Evolutionary conservation across 768 basidiomycete species (phyloP), one percentile per base, ranked within the genome.

Genomic region (Agrocybe pediades): DNA sequence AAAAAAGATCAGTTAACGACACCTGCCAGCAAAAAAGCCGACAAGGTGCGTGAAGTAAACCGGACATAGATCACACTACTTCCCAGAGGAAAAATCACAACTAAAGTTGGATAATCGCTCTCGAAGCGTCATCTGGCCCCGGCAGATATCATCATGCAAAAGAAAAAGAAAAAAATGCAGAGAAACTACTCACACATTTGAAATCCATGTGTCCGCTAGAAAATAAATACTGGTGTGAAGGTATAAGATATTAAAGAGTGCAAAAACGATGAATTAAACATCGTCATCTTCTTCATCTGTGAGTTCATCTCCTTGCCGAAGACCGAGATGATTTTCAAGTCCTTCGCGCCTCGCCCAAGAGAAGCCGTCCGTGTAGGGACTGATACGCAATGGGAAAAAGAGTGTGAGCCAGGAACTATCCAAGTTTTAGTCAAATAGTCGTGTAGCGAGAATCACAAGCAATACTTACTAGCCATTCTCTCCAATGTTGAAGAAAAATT

Each of bases 401-500:
- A 98, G 80, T 0, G 93, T 93, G 48, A 83, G 83, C 21, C 78
- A 67, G 0, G 93, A 84, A 68, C 94, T 95, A 27, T 9, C 20
- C 26, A 20, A 15, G 36, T 50, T 19, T 13, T n/a, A 6, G 33
- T 30, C 56, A 53, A 33, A 16, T 29, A 33, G 19, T 29, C 9
- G 49, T 26, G 16, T 26, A 15, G 17, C 36, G 5, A 40, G 42
- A 27, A 9, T 26, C 13, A 30, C 20, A 46, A 26, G 0, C 56
- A 29, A 5, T 1, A 85, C 93, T 60, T 69, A 96, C 93, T 95
- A 92, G 73, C 90, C 87, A 9, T 80, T 76, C 17, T 76, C 74
- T 9, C 89, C 90, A 25, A 96, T 63, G 62, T 98, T 98, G 73
- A 98, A 96, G 64, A 96, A 97, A 17, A 92, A 67, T 57, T 80